A percentile compares a stretch with the other conserved stretches of the same genome.
Conservation (phyloP, 192 early-diverging fungal genomes). For the Geranomyces variabilis region DNA sequence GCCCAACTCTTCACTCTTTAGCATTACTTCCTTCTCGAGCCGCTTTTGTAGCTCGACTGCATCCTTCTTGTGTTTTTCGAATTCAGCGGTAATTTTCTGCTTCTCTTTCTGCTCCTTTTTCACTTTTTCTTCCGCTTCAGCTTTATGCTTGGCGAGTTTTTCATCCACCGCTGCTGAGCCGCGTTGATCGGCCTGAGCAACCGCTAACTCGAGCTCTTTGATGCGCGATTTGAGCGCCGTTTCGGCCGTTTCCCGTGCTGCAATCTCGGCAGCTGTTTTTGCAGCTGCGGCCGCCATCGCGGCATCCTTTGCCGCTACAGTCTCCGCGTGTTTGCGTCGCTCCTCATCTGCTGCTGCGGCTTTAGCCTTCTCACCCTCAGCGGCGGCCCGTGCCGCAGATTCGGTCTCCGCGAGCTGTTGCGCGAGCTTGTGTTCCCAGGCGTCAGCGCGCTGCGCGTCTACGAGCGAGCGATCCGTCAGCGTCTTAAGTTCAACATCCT, state of each 20-base stretch:
- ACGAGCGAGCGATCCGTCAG: background rate
- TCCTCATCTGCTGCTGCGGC: background rate
- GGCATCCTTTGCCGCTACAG: background rate
- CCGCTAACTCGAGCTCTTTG: conserved; percentile 22
- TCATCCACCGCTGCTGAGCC: conserved; percentile 40
- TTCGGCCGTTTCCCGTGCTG: background rate
- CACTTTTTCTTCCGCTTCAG: conserved; percentile 47
- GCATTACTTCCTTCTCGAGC: conserved; percentile 47
- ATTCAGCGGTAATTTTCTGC: conserved; percentile 43
- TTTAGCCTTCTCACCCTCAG: background rate
- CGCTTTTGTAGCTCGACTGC: conserved; percentile 44
- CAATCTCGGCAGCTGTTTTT: conserved; percentile 8
- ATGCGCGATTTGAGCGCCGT: conserved; percentile 32
- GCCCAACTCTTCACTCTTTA: conserved; percentile 47
- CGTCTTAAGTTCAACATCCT: background rate
- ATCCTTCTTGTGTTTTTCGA: conserved; percentile 54
- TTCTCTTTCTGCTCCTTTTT: conserved; percentile 48
- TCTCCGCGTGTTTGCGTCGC: background rate
- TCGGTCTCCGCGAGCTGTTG: background rate
- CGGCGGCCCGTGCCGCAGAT: background rate
- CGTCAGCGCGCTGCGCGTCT: background rate
- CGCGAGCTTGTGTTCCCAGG: conserved; percentile 6
- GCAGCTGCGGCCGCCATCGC: conserved; percentile 9
- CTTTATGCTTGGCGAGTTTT: conserved; percentile 39
- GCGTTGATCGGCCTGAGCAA: conserved; percentile 21